Evolutionary conservation across 2,329 filamentous ascomycete genomes (phyloP), one percentile per base, ranked within the genome.

Genomic region (Plectosphaerella plurivora): DNA sequence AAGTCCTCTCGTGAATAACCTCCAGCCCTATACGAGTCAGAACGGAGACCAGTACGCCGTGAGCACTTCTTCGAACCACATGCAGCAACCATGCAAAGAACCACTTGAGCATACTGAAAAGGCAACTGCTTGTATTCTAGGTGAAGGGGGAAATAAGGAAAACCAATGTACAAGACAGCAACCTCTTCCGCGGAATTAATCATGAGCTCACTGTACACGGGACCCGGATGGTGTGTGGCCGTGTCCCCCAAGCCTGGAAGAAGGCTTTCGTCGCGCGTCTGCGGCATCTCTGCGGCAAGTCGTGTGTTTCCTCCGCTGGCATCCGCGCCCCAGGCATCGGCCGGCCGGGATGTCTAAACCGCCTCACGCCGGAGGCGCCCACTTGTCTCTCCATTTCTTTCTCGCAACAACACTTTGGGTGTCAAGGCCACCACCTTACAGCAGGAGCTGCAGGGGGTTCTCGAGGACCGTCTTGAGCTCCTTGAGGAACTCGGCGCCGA

Each of bases 381-480:
- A 36, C 22, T 44, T 12, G 8, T 51, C 51, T 35, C 52, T 48
- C 55, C 52, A 33, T 53, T 48, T 36, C 37, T 54, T 52, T 45
- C 35, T 45, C 51, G 51, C 47, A 49, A 22, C 22, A 22, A 22
- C 22, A 22, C 53, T 53, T 37, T 51, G 47, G 12, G 37, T 33
- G 28, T 9, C 3, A 37, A 37, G n/a, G 45, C 48, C 50, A 49
- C 53, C 45, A 46, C 48, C 55, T 79, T 87, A 99, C 73, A 99
- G 82, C 71, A 99, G 79, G 62, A 99, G 82, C 78, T 96, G 89
- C 62, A 99, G 82, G 61, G 94, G 94, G 82, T 96, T 97, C 86
- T 99, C 94, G 55, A 99, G 79, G 50, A 91, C 89, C 83, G 92
- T 93, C 88, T 99, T 99, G 72, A 99, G 79, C 79, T 95, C 94